These are phyloP conservation scores for Xanthoconium separans DNA, from an alignment of 1,284 basidiomycete species.

Conservation along the genomic window DNA sequence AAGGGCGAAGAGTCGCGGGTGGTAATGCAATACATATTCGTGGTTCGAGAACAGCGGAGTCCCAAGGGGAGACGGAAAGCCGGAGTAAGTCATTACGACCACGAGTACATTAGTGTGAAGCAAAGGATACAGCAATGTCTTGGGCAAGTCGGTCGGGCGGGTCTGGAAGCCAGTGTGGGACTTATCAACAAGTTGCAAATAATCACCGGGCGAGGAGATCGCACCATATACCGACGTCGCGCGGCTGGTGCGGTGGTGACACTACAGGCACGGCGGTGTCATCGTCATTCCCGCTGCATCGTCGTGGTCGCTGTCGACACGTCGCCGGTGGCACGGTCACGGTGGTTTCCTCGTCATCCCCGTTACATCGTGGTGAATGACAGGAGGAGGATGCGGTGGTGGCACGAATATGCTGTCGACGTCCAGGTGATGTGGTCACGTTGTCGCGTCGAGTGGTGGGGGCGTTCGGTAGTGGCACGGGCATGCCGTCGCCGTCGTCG, in stretches of 20 bases:
- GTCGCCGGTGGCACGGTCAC: too few species aligned
- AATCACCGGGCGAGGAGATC: background rate
- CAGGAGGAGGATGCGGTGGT: too few species aligned
- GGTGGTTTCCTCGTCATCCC: too few species aligned
- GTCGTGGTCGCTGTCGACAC: too few species aligned
- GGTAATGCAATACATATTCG: conserved; percentile 47
- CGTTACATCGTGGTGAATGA: too few species aligned
- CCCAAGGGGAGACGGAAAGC: conserved; percentile 47
- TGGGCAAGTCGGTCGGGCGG: conserved; percentile 44
- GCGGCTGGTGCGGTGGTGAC: conserved; percentile 32
- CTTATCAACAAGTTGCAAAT: background rate
- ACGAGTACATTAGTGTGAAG: conserved; percentile 57
- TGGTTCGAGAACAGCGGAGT: conserved; percentile 47
- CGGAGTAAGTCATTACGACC: conserved; percentile 52
- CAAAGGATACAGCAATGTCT: conserved; percentile 53
- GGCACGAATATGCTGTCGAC: too few species aligned
- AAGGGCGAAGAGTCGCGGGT: conserved; percentile 41
- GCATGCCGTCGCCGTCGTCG: too few species aligned
- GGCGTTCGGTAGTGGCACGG: too few species aligned
- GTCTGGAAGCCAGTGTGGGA: conserved; percentile 42
- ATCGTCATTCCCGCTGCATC: too few species aligned
- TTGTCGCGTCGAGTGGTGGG: too few species aligned
- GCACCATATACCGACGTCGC: conserved; percentile 49
- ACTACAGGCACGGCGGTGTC: too few species aligned
- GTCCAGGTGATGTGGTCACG: too few species aligned